These are phyloP conservation scores for Penicillium sp. DNA, from an alignment of 2,329 filamentous ascomycete species.

Conservation along the genomic window DNA sequence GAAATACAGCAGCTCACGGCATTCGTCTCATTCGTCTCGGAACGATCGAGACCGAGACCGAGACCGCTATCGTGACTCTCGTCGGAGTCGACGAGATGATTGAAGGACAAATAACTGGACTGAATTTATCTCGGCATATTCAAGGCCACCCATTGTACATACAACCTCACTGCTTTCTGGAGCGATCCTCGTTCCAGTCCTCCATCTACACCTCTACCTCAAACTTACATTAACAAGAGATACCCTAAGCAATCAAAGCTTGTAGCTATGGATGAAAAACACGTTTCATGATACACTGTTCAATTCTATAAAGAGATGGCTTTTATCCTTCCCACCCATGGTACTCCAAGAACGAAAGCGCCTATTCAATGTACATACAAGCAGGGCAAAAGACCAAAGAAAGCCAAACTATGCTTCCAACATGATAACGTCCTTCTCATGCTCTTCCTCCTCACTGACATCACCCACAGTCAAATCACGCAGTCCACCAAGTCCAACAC, in stretches of 20 bases:
- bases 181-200: neutral
- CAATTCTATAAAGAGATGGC: constrained; percentile 26
- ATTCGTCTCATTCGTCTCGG: constrained; percentile 34
- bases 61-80: constrained; percentile 32
- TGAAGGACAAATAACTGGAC: constrained; percentile 11
- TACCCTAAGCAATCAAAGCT: constrained; percentile 16
- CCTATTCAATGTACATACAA: constrained; percentile 27
- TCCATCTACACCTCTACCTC: neutral
- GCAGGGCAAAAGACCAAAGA: constrained; percentile 11
- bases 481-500: constrained; percentile 46
- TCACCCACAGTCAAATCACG: constrained; percentile 22
- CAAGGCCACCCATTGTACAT: constrained; percentile 6
- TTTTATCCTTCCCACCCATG: constrained; percentile 24
- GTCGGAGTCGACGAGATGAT: constrained; percentile 30
- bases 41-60: constrained; percentile 30
- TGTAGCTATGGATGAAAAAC: neutral
- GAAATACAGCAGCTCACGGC: constrained; percentile 31
- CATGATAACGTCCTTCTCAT: constrained; percentile 42
- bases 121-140: neutral
- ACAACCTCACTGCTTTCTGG: neutral
- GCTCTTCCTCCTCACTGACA: constrained; percentile 25
- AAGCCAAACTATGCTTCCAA: constrained; percentile 30
- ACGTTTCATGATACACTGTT: constrained; percentile 9
- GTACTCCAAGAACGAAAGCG: constrained; percentile 25
- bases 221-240: constrained; percentile 14